These are phyloP conservation scores for Sicyos edulis DNA, from an alignment of 306 rosid species.

Conservation along the genomic window DNA sequence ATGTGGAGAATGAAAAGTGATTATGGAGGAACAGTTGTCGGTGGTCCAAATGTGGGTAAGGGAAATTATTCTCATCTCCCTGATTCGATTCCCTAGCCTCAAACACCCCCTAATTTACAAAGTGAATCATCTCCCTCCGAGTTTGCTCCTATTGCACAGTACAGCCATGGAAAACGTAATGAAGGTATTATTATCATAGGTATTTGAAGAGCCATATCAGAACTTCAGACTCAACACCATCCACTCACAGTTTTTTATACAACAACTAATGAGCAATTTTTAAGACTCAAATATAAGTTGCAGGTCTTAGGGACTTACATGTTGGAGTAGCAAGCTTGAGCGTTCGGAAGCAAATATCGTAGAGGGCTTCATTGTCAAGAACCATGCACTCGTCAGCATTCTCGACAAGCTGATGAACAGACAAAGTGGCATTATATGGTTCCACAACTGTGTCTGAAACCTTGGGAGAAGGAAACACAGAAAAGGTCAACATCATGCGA, in stretches of 20 bases:
- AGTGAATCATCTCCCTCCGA: no score
- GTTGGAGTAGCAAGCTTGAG: constrained; percentile 74
- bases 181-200: not conserved
- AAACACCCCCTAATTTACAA: no score
- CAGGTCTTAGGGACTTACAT: constrained; percentile 36
- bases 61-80: no score
- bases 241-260: not conserved
- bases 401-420: constrained; percentile 85
- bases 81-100: no score
- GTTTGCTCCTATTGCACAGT: not conserved
- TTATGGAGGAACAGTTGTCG: no score
- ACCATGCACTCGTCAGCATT: constrained; percentile 90
- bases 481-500: constrained; percentile 53
- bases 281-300: not conserved
- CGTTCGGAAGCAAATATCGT: constrained; percentile 82
- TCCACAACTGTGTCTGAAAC: constrained; percentile 89
- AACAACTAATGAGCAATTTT: not conserved
- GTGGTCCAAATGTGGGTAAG: no score
- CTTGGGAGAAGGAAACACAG: constrained; percentile 77
- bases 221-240: not conserved
- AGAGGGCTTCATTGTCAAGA: constrained; percentile 79
- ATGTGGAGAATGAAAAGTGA: no score
- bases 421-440: constrained; percentile 83
- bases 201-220: not conserved
- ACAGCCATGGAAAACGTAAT: not conserved